Percentiles rank a stretch among this genome's conserved stretches.
Conservation (phyloP, 768 basidiomycete genomes). For the Boletus barrowsii region DNA sequence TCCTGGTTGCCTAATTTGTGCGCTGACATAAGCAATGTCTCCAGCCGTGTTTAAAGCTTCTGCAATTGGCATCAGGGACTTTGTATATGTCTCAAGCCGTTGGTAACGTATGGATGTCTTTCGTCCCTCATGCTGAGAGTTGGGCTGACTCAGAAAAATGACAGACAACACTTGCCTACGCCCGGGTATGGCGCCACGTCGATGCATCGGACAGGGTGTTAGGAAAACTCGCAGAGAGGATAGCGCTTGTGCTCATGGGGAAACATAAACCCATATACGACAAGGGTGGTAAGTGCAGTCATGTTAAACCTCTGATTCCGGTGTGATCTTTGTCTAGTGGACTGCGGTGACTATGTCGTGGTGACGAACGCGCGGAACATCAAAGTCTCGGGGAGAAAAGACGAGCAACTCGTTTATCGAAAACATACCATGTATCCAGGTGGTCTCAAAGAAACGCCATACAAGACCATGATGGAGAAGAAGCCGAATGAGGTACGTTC, state of each 20-base stretch:
- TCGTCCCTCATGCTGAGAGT: neutral
- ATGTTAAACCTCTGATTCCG: neutral
- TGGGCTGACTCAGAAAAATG: neutral
- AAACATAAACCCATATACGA: slow-evolving; percentile 99
- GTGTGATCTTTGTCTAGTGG: slow-evolving; percentile 51
- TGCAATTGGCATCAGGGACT: slow-evolving; percentile 25
- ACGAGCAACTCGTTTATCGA: slow-evolving; percentile 80
- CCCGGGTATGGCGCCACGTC: slow-evolving; percentile 95
- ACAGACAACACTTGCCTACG: slow-evolving; percentile 92
- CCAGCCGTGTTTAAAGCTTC: no score
- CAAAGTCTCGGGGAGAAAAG: slow-evolving; percentile 86
- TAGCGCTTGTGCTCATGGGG: slow-evolving; percentile 96
- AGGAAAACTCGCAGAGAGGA: slow-evolving; percentile 91
- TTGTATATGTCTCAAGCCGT: slow-evolving; percentile 71
- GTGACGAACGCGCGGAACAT: slow-evolving; percentile 87
- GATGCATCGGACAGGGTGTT: slow-evolving; percentile 88
- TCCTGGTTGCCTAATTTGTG: neutral
- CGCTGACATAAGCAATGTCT: slow-evolving; percentile 1
- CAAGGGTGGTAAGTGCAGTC: slow-evolving; percentile 63
- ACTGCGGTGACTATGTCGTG: slow-evolving; percentile 97
- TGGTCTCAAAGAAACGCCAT: slow-evolving; percentile 88
- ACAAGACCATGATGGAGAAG: slow-evolving; percentile 75
- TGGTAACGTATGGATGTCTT: slow-evolving; percentile 62
- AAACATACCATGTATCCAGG: slow-evolving; percentile 93
- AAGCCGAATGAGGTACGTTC: slow-evolving; percentile 84